Conservation (phyloP, 129 eudicot genomes). For the Glebionis coronaria region DNA sequence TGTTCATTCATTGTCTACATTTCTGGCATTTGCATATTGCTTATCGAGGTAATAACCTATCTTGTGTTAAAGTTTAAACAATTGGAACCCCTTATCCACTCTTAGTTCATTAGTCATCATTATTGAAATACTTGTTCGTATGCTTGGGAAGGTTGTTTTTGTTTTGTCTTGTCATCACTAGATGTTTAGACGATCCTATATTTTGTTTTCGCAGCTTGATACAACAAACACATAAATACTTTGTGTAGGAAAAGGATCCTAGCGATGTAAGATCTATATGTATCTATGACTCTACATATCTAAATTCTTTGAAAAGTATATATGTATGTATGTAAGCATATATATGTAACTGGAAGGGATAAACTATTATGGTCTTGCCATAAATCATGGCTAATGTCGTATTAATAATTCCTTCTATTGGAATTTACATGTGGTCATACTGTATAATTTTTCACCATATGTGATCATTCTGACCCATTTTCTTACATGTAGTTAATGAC, state of each 20-base stretch:
- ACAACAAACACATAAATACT: too few relatives aligned
- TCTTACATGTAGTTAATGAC: too few relatives aligned
- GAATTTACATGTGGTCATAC: neutral
- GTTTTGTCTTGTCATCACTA: slow-evolving; percentile 1
- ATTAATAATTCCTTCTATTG: neutral
- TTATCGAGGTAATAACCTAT: too few relatives aligned
- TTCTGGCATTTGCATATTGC: too few relatives aligned
- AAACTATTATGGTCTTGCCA: neutral
- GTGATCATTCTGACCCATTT: neutral
- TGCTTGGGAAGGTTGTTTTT: slow-evolving; percentile 2
- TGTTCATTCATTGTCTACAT: too few relatives aligned
- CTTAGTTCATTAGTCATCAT: neutral
- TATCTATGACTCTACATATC: slow-evolving; percentile 23
- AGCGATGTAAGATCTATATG: slow-evolving; percentile 67
- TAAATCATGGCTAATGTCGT: too few relatives aligned
- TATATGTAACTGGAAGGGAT: neutral
- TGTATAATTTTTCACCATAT: neutral
- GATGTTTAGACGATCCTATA: neutral
- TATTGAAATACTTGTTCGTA: neutral
- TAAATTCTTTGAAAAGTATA: neutral
- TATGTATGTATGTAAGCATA: too few relatives aligned
- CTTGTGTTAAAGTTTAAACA: too few relatives aligned
- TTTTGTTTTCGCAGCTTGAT: too few relatives aligned
- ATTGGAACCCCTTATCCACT: too few relatives aligned
- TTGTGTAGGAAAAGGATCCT: too few relatives aligned